Percentiles rank a stretch among this genome's conserved stretches.
Evolutionary conservation across 2,329 filamentous ascomycete genomes (phyloP).

Genomic region (Penicillium sp.): DNA sequence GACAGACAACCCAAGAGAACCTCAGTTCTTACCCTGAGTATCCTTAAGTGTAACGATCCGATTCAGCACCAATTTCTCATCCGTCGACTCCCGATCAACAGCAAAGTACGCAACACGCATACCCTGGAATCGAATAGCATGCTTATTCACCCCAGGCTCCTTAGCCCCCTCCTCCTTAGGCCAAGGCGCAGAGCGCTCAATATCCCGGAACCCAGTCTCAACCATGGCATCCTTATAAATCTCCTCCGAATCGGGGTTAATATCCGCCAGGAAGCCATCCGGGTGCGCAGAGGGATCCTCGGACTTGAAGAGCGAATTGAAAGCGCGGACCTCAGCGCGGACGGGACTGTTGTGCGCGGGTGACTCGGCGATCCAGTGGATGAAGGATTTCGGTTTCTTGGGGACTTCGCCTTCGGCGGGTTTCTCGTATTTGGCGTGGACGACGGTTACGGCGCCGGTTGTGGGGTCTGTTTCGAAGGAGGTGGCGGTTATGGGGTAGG

Average conservation of each 20-base stretch:
- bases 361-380: conserved; percentile 81
- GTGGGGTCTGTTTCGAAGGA: conserved; percentile 64
- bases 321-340: conserved; percentile 69
- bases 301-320: conserved; percentile 81
- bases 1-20: no score
- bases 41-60: conserved; percentile 90
- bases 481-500: conserved; percentile 65
- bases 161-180: conserved; percentile 66
- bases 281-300: conserved; percentile 73
- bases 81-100: conserved; percentile 72
- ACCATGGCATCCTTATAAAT: conserved; percentile 75
- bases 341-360: conserved; percentile 58
- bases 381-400: conserved; percentile 67
- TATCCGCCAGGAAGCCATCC: conserved; percentile 76
- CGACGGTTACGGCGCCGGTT: conserved; percentile 62
- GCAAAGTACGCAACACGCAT: conserved; percentile 66
- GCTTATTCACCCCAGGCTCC: conserved; percentile 45
- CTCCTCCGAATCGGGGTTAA: conserved; percentile 79
- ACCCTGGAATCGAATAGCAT: conserved; percentile 84
- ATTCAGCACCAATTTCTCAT: conserved; percentile 81
- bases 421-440: conserved; percentile 66
- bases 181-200: conserved; percentile 71
- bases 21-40: conserved; percentile 29
- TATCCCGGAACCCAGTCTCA: conserved; percentile 77
- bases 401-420: conserved; percentile 60